Evolutionary conservation across 1,284 basidiomycete species (phyloP), one percentile per base, ranked within the genome.

Genomic region (Cryptococcus sp.): DNA sequence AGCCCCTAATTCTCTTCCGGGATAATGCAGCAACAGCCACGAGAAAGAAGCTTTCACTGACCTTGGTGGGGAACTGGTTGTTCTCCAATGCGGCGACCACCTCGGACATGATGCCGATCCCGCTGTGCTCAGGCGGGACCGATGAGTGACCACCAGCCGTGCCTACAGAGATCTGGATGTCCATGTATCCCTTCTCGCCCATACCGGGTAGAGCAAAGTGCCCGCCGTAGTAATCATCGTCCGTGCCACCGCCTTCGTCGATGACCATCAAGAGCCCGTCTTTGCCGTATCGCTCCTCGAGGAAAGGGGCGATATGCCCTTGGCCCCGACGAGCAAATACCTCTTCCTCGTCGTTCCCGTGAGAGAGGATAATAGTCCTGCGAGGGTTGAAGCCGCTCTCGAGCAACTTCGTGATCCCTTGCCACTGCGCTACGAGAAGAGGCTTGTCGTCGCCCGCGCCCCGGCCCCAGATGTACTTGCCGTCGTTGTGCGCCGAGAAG

Each of bases 81-180:
- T 68, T 67, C 55, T 83, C 80, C 38, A 82, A 67, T 0, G 64
- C 71, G 13, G 66, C 62, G 22, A 82, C 69, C 56, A 81, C 66
- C 47, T 73, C 65, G 0, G 74, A 64, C 61, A 81, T 74, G 57
- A 81, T 69, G 7, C 81, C 81, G 48, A 82, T 82, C 15, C 77
- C 75, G 1, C 80, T 81, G 66, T 82, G 81, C 8, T 61, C 58
- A 0, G 79, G 79, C 0, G 81, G 80, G 1, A 78, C 71, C 2
- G 78, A 80, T 16, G 79, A 80, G 66, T 82, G 81, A 6, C 78
- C 78, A 40, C 78, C 78, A 38, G 68, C 60, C 8, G 76, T 78
- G 15, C 72, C 74, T 16, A 80, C 73, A 2, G 72, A 64, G 42
- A 79, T 72, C 64, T 58, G 50, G 46, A 78, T 68, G 55, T 76